phyloP scores from a whole-genome alignment of 768 basidiomycete species.

The Agrocybe praecox region DNA sequence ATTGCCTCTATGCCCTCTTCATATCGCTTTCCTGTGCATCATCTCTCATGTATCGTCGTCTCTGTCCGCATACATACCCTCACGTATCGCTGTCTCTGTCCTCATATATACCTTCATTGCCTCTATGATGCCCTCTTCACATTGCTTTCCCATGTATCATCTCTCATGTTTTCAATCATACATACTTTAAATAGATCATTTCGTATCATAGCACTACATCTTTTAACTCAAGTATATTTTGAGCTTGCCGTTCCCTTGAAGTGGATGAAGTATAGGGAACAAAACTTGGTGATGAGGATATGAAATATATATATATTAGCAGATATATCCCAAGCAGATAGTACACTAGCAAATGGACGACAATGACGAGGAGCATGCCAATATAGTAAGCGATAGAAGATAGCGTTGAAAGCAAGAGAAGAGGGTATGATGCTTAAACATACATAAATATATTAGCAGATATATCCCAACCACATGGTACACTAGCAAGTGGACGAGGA shows the following conservation, averaged over 20 bases:
- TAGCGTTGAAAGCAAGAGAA: neutral
- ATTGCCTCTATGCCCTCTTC: too few relatives aligned
- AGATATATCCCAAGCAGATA: constrained; percentile 2
- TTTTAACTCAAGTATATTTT: too few relatives aligned
- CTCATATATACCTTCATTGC: too few relatives aligned
- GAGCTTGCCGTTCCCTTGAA: too few relatives aligned
- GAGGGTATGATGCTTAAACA: neutral
- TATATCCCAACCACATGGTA: constrained; percentile 1
- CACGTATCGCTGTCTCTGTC: neutral
- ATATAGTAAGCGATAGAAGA: neutral
- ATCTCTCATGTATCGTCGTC: neutral
- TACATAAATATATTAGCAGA: constrained; percentile 16
- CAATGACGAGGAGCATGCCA: neutral
- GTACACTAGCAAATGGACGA: neutral
- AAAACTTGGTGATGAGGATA: neutral
- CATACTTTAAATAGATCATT: neutral
- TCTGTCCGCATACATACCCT: neutral
- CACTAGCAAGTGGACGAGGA: neutral
- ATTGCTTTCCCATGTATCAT: constrained; percentile 2
- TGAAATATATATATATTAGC: constrained; percentile 17
- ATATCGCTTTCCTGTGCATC: neutral
- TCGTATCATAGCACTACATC: constrained; percentile 9
- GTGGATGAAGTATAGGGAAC: too few relatives aligned
- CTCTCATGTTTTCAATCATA: constrained; percentile 1
- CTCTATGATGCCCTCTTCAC: too few relatives aligned